Evolutionary conservation across 169 alveolate species (phyloP).

Genomic region (Plasmodium adleri): DNA sequence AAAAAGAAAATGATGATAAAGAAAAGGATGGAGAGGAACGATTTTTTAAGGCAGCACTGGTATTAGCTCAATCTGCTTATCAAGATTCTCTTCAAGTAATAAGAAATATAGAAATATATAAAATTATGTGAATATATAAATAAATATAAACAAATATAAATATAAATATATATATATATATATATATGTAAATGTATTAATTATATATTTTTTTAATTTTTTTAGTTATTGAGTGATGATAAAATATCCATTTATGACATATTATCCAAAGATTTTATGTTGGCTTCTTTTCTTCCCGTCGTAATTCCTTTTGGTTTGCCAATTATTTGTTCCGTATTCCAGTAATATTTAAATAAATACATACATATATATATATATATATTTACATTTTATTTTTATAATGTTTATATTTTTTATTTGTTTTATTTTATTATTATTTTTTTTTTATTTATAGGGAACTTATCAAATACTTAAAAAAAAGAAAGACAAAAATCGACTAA

Average conservation of each 20-base stretch:
- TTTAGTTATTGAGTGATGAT: constrained; percentile 67
- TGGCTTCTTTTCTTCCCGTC: constrained; percentile 59
- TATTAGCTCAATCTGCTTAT: constrained; percentile 64
- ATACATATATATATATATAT: background rate
- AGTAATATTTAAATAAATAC: constrained; percentile 3
- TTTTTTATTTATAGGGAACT: constrained; percentile 5
- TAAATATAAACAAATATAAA: background rate
- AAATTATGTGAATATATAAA: background rate
- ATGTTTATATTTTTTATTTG: background rate
- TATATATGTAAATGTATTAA: background rate
- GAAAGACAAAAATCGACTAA: background rate
- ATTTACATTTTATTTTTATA: background rate
- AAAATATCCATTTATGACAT: constrained; percentile 58
- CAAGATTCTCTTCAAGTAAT: constrained; percentile 74
- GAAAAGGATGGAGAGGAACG: constrained; percentile 19
- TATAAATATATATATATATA: constrained; percentile 2
- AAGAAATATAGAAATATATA: background rate
- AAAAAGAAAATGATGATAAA: background rate
- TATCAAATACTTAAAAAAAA: background rate
- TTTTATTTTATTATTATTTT: background rate
- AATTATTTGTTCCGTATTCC: constrained; percentile 27
- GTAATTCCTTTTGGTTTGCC: constrained; percentile 60
- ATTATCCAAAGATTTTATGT: constrained; percentile 65
- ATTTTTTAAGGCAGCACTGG: constrained; percentile 47
- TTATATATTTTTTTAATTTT: background rate